Evolutionary conservation across 2,329 filamentous ascomycete species (phyloP).

Genomic region (Fusarium abutilonis): DNA sequence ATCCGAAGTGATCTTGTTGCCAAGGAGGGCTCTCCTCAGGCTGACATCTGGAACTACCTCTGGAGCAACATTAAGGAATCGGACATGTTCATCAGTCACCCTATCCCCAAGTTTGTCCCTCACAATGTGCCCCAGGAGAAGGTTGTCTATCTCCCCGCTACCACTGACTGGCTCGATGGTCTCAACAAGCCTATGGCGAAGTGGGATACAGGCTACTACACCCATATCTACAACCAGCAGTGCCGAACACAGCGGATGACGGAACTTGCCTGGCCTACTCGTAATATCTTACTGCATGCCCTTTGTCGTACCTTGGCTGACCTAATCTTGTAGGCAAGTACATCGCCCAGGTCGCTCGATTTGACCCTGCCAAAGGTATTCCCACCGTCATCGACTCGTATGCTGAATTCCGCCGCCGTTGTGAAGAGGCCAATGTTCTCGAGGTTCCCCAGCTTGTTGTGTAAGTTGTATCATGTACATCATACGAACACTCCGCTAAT

Average conservation of each 20-base stretch:
- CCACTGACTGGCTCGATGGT: constrained; percentile 85
- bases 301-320: not conserved
- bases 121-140: constrained; percentile 70
- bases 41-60: constrained; percentile 78
- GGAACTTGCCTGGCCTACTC: constrained; percentile 63
- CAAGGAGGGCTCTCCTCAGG: constrained; percentile 70
- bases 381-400: constrained; percentile 80
- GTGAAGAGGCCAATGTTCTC: constrained; percentile 61
- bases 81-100: constrained; percentile 85
- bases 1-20: constrained; percentile 78
- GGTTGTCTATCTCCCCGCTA: constrained; percentile 80
- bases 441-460: constrained; percentile 77
- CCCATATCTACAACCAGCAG: constrained; percentile 74
- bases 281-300: constrained; percentile 39
- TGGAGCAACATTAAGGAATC: constrained; percentile 76
- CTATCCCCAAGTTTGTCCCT: constrained; percentile 80
- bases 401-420: constrained; percentile 72
- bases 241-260: constrained; percentile 68
- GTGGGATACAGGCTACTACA: constrained; percentile 78
- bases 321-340: constrained; percentile 64
- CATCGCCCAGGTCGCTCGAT: constrained; percentile 82
- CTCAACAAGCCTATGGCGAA: constrained; percentile 78
- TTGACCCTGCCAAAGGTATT: constrained; percentile 86
- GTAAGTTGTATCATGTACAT: constrained; percentile 46
- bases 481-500: constrained; percentile 4